Conservation (phyloP, 2,329 filamentous ascomycete genomes). For the Colletotrichum liriopes region DNA sequence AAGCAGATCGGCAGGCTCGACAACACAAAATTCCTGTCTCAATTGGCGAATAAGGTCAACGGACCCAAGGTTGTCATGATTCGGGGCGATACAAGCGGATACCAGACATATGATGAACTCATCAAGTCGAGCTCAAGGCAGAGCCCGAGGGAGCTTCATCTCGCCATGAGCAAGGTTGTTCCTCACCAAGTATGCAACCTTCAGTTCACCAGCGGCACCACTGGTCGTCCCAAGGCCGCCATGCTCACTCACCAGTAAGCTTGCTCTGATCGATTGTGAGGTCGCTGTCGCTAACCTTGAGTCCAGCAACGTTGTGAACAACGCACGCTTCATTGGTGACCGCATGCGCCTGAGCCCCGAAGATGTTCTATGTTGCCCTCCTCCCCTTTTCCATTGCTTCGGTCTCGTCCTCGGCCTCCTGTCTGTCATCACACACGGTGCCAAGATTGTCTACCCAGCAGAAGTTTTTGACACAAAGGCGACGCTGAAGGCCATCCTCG, state of each 20-base stretch:
- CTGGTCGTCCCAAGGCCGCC: slow-evolving; percentile 80
- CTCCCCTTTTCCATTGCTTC: slow-evolving; percentile 90
- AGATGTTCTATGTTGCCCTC: slow-evolving; percentile 85
- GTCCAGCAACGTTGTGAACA: slow-evolving; percentile 73
- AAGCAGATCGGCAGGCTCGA: slow-evolving; percentile 77
- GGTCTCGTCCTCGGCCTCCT: slow-evolving; percentile 84
- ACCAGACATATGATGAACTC: slow-evolving; percentile 73
- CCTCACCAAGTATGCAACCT: slow-evolving; percentile 80
- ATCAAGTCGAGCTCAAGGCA: slow-evolving; percentile 66
- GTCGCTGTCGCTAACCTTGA: slow-evolving; percentile 23
- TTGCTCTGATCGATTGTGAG: not conserved
- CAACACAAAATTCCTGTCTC: slow-evolving; percentile 71
- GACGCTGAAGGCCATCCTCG: slow-evolving; percentile 76
- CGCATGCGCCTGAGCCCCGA: slow-evolving; percentile 78
- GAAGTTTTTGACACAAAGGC: slow-evolving; percentile 80
- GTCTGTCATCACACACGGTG: slow-evolving; percentile 80
- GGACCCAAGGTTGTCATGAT: slow-evolving; percentile 72
- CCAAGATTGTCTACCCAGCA: slow-evolving; percentile 82
- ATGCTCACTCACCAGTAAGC: slow-evolving; percentile 80
- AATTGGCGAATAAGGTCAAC: slow-evolving; percentile 64
- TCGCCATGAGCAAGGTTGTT: slow-evolving; percentile 69
- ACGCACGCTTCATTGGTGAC: slow-evolving; percentile 80
- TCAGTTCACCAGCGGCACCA: slow-evolving; percentile 84
- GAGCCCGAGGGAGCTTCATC: slow-evolving; percentile 65
- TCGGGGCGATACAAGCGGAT: slow-evolving; percentile 67